Evolutionary conservation across 352 stramenopile species (phyloP).

Genomic region (Phytophthora fragariaefolia): DNA sequence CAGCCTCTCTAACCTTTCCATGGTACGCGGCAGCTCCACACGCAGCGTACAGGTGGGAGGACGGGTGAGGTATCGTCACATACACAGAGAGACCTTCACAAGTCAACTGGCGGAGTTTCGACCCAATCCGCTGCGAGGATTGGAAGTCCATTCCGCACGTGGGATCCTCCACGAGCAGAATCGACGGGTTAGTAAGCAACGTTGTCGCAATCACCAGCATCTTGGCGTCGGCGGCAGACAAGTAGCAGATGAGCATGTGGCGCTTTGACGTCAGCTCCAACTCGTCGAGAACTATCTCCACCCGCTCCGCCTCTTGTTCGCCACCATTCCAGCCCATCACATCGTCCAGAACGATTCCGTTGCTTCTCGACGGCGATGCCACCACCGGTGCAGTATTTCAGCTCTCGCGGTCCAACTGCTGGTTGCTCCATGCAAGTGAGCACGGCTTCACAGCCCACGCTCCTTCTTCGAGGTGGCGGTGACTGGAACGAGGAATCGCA

Average conservation of each 20-base stretch:
- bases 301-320: constrained; percentile 24
- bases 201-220: constrained; percentile 84
- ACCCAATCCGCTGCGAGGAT: constrained; percentile 55
- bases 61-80: constrained; percentile 90
- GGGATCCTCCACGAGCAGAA: constrained; percentile 90
- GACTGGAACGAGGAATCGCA: constrained; percentile 22
- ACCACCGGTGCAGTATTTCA: constrained; percentile 6
- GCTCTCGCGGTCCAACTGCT: constrained; percentile 26
- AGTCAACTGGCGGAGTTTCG: constrained; percentile 72
- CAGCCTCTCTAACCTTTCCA: constrained; percentile 50
- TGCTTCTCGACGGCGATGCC: not conserved
- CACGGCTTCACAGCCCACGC: constrained; percentile 28
- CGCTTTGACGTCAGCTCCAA: constrained; percentile 32
- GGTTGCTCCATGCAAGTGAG: constrained; percentile 36
- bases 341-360: constrained; percentile 44
- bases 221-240: constrained; percentile 66
- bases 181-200: constrained; percentile 76
- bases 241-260: constrained; percentile 37
- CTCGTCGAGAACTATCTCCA: constrained; percentile 42
- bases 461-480: not conserved
- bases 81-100: constrained; percentile 87
- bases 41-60: constrained; percentile 57
- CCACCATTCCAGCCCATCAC: constrained; percentile 39
- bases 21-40: constrained; percentile 64
- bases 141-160: constrained; percentile 71